These are phyloP conservation scores for Colletotrichum gigasporum DNA, from an alignment of 2,329 filamentous ascomycete species.

Conservation along the genomic window DNA sequence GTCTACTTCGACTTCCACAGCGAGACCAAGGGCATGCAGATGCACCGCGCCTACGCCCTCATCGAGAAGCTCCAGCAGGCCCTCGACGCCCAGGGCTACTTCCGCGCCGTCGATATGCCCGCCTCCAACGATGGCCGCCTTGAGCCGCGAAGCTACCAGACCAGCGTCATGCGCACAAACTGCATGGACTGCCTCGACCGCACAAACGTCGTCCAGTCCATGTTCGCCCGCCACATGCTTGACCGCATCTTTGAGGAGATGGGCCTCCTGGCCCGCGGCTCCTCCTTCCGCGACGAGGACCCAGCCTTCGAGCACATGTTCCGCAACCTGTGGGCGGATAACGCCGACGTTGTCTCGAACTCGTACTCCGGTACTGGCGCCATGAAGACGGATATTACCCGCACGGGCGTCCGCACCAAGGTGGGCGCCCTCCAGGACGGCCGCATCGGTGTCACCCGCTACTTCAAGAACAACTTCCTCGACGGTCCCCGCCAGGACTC, in stretches of 20 bases:
- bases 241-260: constrained; percentile 89
- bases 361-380: constrained; percentile 96
- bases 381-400: constrained; percentile 97
- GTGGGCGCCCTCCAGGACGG: constrained; percentile 86
- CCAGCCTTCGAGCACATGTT: constrained; percentile 87
- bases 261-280: constrained; percentile 79
- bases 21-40: constrained; percentile 94
- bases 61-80: constrained; percentile 83
- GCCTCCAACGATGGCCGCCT: constrained; percentile 75
- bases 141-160: constrained; percentile 84
- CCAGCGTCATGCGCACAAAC: constrained; percentile 93
- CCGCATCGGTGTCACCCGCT: constrained; percentile 88
- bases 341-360: constrained; percentile 92
- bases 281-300: constrained; percentile 81
- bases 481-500: constrained; percentile 95
- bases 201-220: constrained; percentile 97
- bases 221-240: constrained; percentile 90
- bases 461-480: constrained; percentile 92
- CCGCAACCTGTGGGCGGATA: constrained; percentile 98
- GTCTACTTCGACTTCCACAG: constrained; percentile 99
- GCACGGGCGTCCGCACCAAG: constrained; percentile 89
- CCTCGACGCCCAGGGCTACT: constrained; percentile 85
- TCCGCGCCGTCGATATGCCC: constrained; percentile 88
- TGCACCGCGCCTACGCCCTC: constrained; percentile 89
- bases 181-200: constrained; percentile 99